phyloP scores from a whole-genome alignment of 805 yeast species.

The Saturnispora sanitii region DNA sequence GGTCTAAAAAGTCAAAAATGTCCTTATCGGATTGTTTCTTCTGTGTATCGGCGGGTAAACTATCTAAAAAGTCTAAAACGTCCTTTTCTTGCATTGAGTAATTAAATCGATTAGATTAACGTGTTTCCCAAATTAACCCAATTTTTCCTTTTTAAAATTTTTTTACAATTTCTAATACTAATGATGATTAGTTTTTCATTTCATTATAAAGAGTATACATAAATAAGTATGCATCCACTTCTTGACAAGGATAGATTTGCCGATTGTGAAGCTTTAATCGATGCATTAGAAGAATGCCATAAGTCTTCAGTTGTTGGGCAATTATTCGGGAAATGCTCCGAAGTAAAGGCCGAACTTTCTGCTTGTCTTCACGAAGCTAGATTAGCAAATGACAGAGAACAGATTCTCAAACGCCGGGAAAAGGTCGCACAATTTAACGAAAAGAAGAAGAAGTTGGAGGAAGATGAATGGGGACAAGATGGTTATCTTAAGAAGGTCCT shows the following conservation, averaged over 20 bases:
- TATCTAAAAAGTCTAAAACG: conserved; percentile 70
- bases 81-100: conserved; percentile 43
- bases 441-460: conserved; percentile 53
- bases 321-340: conserved; percentile 77
- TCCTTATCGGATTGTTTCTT: conserved; percentile 39
- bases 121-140: background rate
- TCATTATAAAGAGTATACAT: too few species aligned
- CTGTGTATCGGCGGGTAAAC: conserved; percentile 40
- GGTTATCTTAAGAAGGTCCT: conserved; percentile 56
- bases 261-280: conserved; percentile 74
- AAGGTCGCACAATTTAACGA: conserved; percentile 45
- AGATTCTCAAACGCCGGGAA: conserved; percentile 42
- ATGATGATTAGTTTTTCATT: too few species aligned
- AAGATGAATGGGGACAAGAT: conserved; percentile 74
- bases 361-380: conserved; percentile 77
- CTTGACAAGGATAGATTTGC: conserved; percentile 18
- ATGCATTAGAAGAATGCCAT: conserved; percentile 86
- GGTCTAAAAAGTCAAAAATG: conserved; percentile 51
- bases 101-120: background rate
- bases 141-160: too few species aligned
- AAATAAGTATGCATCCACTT: conserved; percentile 20
- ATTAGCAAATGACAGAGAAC: conserved; percentile 47
- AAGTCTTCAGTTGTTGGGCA: conserved; percentile 54
- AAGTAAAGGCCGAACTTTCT: conserved; percentile 67
- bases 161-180: too few species aligned